These are phyloP conservation scores for Starmerella roubikii DNA, from an alignment of 805 yeast species.

Conservation along the genomic window DNA sequence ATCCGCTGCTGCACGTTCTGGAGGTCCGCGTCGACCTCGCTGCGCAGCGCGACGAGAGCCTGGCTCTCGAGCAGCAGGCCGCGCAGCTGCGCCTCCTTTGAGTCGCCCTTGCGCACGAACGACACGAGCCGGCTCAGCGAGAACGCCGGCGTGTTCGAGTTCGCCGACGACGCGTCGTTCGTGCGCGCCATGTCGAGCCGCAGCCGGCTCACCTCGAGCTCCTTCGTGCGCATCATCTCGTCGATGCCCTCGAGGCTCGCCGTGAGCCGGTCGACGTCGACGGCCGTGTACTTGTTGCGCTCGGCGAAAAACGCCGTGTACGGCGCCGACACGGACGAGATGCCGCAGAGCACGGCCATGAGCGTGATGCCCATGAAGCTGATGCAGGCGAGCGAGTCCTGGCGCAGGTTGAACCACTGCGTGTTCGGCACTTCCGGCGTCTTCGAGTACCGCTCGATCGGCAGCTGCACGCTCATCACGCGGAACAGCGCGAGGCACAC, in stretches of 20 bases:
- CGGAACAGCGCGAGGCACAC: slow-evolving; percentile 21
- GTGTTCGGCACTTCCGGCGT: neutral
- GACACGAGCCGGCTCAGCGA: slow-evolving; percentile 14
- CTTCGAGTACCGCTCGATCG: slow-evolving; percentile 18
- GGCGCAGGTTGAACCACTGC: slow-evolving; percentile 18
- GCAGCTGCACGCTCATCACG: slow-evolving; percentile 24
- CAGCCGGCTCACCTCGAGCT: slow-evolving; percentile 20
- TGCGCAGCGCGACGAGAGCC: slow-evolving; percentile 25
- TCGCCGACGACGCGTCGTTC: slow-evolving; percentile 9
- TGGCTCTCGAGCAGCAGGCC: slow-evolving; percentile 22
- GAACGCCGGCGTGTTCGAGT: neutral
- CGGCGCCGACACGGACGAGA: slow-evolving; percentile 32
- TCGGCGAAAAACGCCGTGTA: slow-evolving; percentile 25
- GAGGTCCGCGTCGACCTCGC: slow-evolving; percentile 26
- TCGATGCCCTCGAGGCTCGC: slow-evolving; percentile 24
- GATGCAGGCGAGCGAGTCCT: slow-evolving; percentile 25
- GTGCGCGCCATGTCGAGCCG: slow-evolving; percentile 17
- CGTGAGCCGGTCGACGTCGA: slow-evolving; percentile 23
- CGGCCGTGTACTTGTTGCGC: slow-evolving; percentile 21
- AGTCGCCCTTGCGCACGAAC: slow-evolving; percentile 7
- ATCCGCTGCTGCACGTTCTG: slow-evolving; percentile 18
- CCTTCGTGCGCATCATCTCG: slow-evolving; percentile 22
- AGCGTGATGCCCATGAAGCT: slow-evolving; percentile 31
- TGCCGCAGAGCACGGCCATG: slow-evolving; percentile 31
- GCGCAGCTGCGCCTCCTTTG: slow-evolving; percentile 9